Evolutionary conservation across 257 asterid genomes (phyloP).

Genomic region (Solanum tarijense): DNA sequence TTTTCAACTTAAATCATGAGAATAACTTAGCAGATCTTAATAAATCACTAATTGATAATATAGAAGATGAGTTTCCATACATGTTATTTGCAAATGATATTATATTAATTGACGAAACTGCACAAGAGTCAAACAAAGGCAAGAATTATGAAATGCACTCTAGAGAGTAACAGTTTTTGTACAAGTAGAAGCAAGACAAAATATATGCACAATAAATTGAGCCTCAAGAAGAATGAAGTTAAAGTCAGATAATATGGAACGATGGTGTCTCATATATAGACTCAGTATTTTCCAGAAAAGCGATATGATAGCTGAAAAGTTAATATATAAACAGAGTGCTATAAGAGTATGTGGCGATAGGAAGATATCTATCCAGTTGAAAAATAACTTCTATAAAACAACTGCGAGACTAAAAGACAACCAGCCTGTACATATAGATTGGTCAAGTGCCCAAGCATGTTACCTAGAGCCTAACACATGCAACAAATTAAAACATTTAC

Average conservation of each 20-base stretch:
- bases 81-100: not conserved
- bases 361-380: not conserved
- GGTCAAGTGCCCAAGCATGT: not conserved
- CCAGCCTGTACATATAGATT: not conserved
- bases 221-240: not conserved
- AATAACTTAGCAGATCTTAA: not conserved
- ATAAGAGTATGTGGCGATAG: not conserved
- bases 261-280: not conserved
- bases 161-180: not conserved
- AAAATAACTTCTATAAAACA: not conserved
- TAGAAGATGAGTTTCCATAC: not conserved
- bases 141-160: not conserved
- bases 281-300: not conserved
- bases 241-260: not conserved
- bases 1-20: not conserved
- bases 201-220: not conserved
- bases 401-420: not conserved
- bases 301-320: not conserved
- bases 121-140: not conserved
- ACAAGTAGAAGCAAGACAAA: not conserved
- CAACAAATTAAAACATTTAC: not conserved
- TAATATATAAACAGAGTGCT: not conserved
- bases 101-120: not conserved
- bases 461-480: not conserved
- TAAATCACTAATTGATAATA: not conserved